Conservation (phyloP, 441 rosid genomes). For the Corymbia calophylla region DNA sequence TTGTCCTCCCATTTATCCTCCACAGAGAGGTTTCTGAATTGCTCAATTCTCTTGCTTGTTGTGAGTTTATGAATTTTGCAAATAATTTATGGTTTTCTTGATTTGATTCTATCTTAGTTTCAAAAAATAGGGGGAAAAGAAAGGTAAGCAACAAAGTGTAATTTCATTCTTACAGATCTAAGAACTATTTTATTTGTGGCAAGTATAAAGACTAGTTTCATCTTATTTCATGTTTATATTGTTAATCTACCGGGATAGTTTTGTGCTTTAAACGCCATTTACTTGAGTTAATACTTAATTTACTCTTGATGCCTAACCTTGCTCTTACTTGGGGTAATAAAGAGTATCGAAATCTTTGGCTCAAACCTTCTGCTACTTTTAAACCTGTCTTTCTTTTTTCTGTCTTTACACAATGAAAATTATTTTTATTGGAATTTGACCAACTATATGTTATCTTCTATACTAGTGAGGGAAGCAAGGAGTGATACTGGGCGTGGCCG, state of each 20-base stretch:
- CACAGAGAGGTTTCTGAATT: background rate
- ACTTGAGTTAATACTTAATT: background rate
- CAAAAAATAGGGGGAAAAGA: background rate
- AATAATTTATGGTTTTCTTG: background rate
- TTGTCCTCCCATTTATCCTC: background rate
- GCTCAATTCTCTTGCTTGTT: background rate
- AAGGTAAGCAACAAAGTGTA: background rate
- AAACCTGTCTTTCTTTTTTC: background rate
- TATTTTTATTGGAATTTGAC: background rate
- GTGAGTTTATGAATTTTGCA: background rate
- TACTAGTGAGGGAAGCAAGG: constrained; percentile 4
- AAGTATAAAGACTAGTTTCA: background rate
- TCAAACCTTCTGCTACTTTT: background rate
- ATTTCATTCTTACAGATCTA: background rate
- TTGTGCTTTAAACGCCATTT: background rate
- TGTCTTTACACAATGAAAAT: background rate
- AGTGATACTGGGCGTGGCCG: constrained; percentile 5
- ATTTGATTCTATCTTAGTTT: background rate
- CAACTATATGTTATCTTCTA: background rate
- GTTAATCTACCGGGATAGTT: background rate
- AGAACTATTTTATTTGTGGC: background rate
- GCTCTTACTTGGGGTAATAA: background rate
- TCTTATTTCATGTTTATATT: background rate
- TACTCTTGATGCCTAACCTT: background rate
- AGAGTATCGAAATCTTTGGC: background rate